Conservation (phyloP, 306 rosid species). For the Prunus dulcis region DNA sequence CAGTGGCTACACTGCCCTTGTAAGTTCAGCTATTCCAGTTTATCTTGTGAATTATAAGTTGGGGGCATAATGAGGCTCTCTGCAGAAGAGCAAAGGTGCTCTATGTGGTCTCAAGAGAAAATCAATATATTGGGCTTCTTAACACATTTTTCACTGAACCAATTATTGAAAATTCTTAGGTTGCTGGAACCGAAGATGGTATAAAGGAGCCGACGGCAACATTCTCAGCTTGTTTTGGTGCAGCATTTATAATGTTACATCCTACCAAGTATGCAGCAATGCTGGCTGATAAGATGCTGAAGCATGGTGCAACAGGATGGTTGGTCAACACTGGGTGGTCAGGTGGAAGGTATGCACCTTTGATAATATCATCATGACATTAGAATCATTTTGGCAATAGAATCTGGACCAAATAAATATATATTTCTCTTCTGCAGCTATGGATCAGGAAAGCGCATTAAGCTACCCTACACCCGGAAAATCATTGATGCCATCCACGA, state of each 20-base stretch:
- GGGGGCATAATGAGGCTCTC: not conserved
- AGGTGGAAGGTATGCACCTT: constrained; percentile 55
- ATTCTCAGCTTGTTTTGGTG: constrained; percentile 93
- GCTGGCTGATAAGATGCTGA: constrained; percentile 85
- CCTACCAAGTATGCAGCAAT: constrained; percentile 92
- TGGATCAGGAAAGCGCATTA: constrained; percentile 67
- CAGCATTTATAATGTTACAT: constrained; percentile 88
- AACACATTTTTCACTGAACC: not conserved
- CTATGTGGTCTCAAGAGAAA: not conserved
- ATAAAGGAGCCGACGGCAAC: constrained; percentile 87
- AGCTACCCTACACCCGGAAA: constrained; percentile 67
- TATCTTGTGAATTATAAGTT: not conserved
- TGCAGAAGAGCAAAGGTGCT: too few relatives aligned
- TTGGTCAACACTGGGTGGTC: constrained; percentile 98
- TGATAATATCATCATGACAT: not conserved
- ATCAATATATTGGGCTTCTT: not conserved
- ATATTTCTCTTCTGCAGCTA: constrained; percentile 37
- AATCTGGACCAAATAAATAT: not conserved
- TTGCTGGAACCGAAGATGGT: constrained; percentile 92
- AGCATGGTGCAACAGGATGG: constrained; percentile 88
- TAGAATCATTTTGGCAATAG: not conserved
- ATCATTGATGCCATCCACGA: constrained; percentile 86
- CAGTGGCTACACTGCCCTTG: constrained; percentile 94
- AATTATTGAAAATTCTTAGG: constrained; percentile 31
- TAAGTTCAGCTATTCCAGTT: constrained; percentile 17